phyloP scores from a whole-genome alignment of 495 filamentous ascomycete species.

The Penicillium steckii region DNA sequence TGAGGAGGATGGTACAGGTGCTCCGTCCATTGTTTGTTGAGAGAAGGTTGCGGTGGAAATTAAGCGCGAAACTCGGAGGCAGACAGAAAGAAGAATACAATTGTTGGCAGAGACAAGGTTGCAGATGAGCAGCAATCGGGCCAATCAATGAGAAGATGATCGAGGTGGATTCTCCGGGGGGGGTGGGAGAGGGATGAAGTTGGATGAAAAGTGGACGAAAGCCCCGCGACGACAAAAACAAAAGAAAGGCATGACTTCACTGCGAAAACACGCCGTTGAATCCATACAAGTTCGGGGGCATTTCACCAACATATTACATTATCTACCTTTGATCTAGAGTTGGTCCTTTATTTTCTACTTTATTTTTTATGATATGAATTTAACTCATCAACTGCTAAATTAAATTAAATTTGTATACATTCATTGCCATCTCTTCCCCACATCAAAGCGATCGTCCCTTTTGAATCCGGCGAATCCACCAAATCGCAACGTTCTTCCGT shows the following conservation, averaged over 20 bases:
- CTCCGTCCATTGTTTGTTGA: conserved; percentile 31
- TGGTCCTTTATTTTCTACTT: neutral
- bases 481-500: neutral
- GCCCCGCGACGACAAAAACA: neutral
- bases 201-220: neutral
- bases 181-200: neutral
- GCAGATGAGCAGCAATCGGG: conserved; percentile 1
- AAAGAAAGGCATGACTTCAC: conserved; percentile 3
- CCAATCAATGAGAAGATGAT: neutral
- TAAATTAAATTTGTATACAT: too few species aligned
- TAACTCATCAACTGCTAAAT: too few species aligned
- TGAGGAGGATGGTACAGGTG: conserved; percentile 31
- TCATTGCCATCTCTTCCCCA: too few species aligned
- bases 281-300: too few species aligned
- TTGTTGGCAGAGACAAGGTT: neutral
- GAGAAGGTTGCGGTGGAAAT: neutral
- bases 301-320: too few species aligned
- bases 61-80: neutral
- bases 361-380: too few species aligned
- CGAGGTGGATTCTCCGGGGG: neutral
- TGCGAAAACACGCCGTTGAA: too few species aligned
- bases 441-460: conserved; percentile 12
- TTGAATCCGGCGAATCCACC: conserved; percentile 12
- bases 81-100: neutral
- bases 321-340: too few species aligned